phyloP scores from a whole-genome alignment of 2,329 filamentous ascomycete genomes.

The Fusarium sp. region DNA sequence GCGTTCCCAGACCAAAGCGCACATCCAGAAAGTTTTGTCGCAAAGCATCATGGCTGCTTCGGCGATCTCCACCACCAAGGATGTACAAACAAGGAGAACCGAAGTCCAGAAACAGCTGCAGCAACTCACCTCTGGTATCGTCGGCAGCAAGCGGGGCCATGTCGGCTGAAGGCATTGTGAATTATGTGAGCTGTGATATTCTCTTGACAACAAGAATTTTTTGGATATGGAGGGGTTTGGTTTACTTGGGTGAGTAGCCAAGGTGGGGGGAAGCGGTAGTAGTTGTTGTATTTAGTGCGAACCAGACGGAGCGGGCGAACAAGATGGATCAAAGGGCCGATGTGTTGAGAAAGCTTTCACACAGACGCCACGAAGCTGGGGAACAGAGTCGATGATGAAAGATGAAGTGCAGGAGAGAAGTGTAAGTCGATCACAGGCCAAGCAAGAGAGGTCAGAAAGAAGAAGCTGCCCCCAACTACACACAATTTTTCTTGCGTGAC shows the following conservation, averaged over 20 bases:
- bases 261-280: conserved; percentile 28
- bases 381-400: conserved; percentile 19
- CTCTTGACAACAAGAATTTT: conserved; percentile 29
- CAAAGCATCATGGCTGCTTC: conserved; percentile 25
- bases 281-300: conserved; percentile 26
- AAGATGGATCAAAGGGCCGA: not conserved
- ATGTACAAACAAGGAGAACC: not conserved
- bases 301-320: conserved; percentile 29
- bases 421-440: conserved; percentile 9
- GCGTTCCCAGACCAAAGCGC: not conserved
- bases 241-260: conserved; percentile 24
- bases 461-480: conserved; percentile 8
- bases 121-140: conserved; percentile 60
- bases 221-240: conserved; percentile 37
- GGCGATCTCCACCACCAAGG: not conserved
- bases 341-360: conserved; percentile 29
- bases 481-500: conserved; percentile 38
- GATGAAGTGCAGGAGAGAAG: conserved; percentile 17
- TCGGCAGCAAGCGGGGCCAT: conserved; percentile 61
- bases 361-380: conserved; percentile 35
- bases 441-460: not conserved
- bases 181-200: conserved; percentile 39
- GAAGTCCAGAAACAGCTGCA: not conserved
- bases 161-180: conserved; percentile 57
- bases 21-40: conserved; percentile 5